phyloP scores from a whole-genome alignment of 208 protist genomes.

The Herpetomonas samuelpessoai region DNA sequence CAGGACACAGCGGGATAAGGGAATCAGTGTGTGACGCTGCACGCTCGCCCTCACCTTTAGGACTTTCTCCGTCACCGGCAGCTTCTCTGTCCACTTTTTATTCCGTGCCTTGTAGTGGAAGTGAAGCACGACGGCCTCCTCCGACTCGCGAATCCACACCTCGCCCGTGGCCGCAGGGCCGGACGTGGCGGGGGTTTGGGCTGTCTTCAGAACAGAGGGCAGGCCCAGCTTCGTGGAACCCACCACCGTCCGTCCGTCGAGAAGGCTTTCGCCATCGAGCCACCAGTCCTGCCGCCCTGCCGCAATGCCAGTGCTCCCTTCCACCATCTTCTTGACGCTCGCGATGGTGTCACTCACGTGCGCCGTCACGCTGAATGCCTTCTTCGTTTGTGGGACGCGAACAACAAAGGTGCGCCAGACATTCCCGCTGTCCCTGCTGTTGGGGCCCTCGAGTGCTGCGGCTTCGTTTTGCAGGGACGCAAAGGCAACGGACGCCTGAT shows the following conservation, averaged over 20 bases:
- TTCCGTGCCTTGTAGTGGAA: slow-evolving; percentile 53
- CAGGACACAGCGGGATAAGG: slow-evolving; percentile 74
- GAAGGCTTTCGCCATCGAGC: slow-evolving; percentile 17
- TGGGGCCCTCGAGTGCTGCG: not conserved
- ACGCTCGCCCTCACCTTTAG: slow-evolving; percentile 70
- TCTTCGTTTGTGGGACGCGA: slow-evolving; percentile 54
- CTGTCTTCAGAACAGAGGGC: slow-evolving; percentile 19
- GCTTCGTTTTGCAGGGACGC: slow-evolving; percentile 43
- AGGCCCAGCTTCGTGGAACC: slow-evolving; percentile 64
- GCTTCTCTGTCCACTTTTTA: slow-evolving; percentile 63
- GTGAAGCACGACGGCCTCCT: slow-evolving; percentile 50
- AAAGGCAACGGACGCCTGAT: slow-evolving; percentile 52
- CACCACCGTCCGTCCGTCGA: slow-evolving; percentile 39
- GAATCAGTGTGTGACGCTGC: slow-evolving; percentile 80
- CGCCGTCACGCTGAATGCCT: slow-evolving; percentile 83
- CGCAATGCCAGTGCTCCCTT: slow-evolving; percentile 66
- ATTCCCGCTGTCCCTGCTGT: not conserved
- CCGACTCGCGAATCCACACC: slow-evolving; percentile 63
- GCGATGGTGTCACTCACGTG: slow-evolving; percentile 68
- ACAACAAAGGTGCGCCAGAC: slow-evolving; percentile 53
- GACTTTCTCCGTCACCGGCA: slow-evolving; percentile 69
- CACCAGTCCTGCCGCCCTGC: slow-evolving; percentile 76
- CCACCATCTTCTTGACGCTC: slow-evolving; percentile 82
- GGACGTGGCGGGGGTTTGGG: not conserved
- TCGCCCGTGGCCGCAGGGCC: slow-evolving; percentile 20